Conservation (phyloP, 2,329 filamentous ascomycete genomes). For the Aspergillus pseudoterreus region DNA sequence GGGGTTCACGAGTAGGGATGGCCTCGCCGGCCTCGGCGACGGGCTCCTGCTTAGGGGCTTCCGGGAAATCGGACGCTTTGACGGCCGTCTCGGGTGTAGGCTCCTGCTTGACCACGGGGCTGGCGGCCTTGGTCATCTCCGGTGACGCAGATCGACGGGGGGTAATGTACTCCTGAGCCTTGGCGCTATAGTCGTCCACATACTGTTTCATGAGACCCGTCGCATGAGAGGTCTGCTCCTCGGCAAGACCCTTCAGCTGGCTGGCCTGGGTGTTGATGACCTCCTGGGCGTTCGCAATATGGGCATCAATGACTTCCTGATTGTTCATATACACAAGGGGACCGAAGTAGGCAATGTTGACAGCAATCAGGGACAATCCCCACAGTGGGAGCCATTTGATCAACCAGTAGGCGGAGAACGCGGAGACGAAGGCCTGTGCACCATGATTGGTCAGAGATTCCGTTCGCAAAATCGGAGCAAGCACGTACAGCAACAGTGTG, state of each 20-base stretch:
- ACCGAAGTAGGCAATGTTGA: slow-evolving; percentile 54
- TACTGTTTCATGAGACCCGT: slow-evolving; percentile 57
- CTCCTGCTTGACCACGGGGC: slow-evolving; percentile 24
- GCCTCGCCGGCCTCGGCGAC: slow-evolving; percentile 14
- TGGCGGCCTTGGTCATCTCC: slow-evolving; percentile 27
- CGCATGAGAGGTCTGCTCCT: slow-evolving; percentile 57
- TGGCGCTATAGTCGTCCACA: slow-evolving; percentile 57
- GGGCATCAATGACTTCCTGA: slow-evolving; percentile 60
- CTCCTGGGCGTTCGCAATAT: slow-evolving; percentile 53
- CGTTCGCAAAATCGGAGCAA: not conserved
- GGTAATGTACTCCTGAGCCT: slow-evolving; percentile 56
- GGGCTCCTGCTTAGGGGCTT: slow-evolving; percentile 41
- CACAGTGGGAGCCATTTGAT: slow-evolving; percentile 65
- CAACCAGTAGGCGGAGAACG: slow-evolving; percentile 60
- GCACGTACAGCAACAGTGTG: slow-evolving; percentile 56
- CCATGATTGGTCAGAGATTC: not conserved
- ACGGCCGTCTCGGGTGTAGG: slow-evolving; percentile 38
- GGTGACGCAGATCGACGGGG: slow-evolving; percentile 32
- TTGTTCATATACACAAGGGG: slow-evolving; percentile 64
- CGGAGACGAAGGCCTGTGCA: slow-evolving; percentile 54
- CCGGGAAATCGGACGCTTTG: slow-evolving; percentile 50
- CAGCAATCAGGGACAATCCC: slow-evolving; percentile 58
- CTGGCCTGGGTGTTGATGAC: slow-evolving; percentile 56
- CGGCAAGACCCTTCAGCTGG: slow-evolving; percentile 58
- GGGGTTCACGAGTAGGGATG: slow-evolving; percentile 22